These are phyloP conservation scores for Neoboletus magnificus DNA, from an alignment of 768 basidiomycete genomes.

Conservation along the genomic window DNA sequence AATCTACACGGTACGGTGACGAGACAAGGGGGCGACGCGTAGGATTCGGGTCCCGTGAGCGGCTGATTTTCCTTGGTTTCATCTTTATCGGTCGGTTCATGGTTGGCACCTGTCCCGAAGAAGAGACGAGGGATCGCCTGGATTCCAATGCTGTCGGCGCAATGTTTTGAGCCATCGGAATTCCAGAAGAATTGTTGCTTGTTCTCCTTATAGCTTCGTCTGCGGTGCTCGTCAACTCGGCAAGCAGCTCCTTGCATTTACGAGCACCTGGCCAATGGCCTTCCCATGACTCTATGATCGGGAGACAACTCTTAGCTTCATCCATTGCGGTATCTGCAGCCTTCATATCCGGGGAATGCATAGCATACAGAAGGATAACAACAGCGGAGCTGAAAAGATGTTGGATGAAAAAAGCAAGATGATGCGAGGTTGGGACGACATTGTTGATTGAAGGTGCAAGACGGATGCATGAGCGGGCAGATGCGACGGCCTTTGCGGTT, in stretches of 20 bases:
- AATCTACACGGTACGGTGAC: conserved; percentile 63
- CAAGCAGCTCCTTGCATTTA: conserved; percentile 80
- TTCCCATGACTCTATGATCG: conserved; percentile 76
- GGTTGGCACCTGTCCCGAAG: conserved; percentile 40
- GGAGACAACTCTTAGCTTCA: conserved; percentile 71
- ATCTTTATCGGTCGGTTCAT: conserved; percentile 50
- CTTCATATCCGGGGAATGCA: conserved; percentile 70
- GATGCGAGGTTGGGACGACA: conserved; percentile 80
- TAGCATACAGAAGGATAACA: conserved; percentile 79
- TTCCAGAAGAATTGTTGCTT: conserved; percentile 15
- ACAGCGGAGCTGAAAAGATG: conserved; percentile 87
- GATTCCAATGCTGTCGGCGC: conserved; percentile 45
- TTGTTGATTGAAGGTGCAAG: conserved; percentile 83
- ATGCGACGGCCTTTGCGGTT: conserved; percentile 74
- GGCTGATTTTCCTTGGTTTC: conserved; percentile 50
- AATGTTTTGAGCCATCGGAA: conserved; percentile 26
- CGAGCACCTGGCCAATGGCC: conserved; percentile 85
- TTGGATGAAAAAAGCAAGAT: conserved; percentile 86
- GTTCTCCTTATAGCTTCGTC: conserved; percentile 56
- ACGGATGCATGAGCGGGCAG: conserved; percentile 81
- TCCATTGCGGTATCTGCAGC: conserved; percentile 74
- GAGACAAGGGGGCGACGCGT: conserved; percentile 55
- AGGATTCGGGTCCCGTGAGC: conserved; percentile 55
- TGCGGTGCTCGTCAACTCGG: conserved; percentile 66
- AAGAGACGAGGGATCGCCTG: conserved; percentile 49